Base-by-base conservation (phyloP, 257 asterid genomes). In the Forsythia viridissima region DNA sequence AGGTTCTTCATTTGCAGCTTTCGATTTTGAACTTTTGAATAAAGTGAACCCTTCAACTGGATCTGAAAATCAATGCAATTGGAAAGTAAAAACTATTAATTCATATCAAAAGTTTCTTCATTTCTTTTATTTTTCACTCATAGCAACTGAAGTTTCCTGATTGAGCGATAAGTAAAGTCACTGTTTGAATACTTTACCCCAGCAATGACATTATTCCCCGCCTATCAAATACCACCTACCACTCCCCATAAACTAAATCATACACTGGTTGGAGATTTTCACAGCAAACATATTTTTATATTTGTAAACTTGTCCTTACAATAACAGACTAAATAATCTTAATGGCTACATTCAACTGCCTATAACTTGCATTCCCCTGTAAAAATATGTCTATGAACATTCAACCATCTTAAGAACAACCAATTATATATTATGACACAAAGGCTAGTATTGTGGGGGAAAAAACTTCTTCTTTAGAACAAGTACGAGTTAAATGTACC, bases 11-110 rank as follows among this genome's bases (percentile, higher is more conserved):
- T 70, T 80, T 39, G 68, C 83, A 48, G 78, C 85, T 81, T 86
- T 87, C 57, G 86, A 80, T 80, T 87, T 89, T 18, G 94, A 88
- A 78, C 89, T 82, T 80, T 83, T 87, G 83, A 88, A 92, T 75
- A 94, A 89, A 76, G 55, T 82, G 77, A 94, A 92, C 73, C 96
- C 97, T 43, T 86, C 90, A 65, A 91, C 93, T 46, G 84, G 78
- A 21, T 82, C 93, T 88, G 84, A 71, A 76, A 52, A 65, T 72
- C 80, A 83, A 67, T 5, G 69, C 72, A 77, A 76, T 9, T n/a
- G 13, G 36, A 41, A 13, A 63, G 20, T 7, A 15, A 79, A 30
- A 30, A 34, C 34, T 30, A 73, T 52, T 61, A 76, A 76, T 68
- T 52, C 36, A 78, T 6, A 43, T 24, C 41, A 55, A n/a, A 74